phyloP scores from a whole-genome alignment of 2,329 filamentous ascomycete species.

The Amesomyces nigricolor region DNA sequence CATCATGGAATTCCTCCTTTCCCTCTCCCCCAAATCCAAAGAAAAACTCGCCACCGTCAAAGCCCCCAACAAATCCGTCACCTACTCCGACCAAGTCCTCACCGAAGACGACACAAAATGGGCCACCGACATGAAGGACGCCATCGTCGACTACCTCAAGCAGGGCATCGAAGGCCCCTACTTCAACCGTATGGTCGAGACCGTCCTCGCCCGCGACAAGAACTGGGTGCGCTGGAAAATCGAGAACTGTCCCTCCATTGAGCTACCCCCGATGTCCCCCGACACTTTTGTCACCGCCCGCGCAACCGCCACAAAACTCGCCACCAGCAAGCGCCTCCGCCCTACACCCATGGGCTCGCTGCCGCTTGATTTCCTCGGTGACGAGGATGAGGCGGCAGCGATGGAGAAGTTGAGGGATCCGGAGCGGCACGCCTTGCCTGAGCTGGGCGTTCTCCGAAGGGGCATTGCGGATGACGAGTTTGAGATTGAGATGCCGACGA shows the following conservation, averaged over 20 bases:
- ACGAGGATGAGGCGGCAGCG: slow-evolving; percentile 51
- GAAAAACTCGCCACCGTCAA: slow-evolving; percentile 65
- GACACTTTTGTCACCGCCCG: slow-evolving; percentile 66
- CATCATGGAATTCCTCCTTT: slow-evolving; percentile 90
- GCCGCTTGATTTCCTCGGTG: slow-evolving; percentile 71
- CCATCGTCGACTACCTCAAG: slow-evolving; percentile 78
- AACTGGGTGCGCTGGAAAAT: slow-evolving; percentile 99
- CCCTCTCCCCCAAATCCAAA: slow-evolving; percentile 75
- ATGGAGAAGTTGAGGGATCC: slow-evolving; percentile 65
- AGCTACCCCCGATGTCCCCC: slow-evolving; percentile 64
- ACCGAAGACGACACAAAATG: slow-evolving; percentile 86
- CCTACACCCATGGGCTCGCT: slow-evolving; percentile 65
- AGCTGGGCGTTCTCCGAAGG: slow-evolving; percentile 62
- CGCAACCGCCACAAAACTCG: slow-evolving; percentile 57
- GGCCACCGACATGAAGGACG: slow-evolving; percentile 70
- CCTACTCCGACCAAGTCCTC: slow-evolving; percentile 69
- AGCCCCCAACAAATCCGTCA: slow-evolving; percentile 75
- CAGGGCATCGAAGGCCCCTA: slow-evolving; percentile 79
- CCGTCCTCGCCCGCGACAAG: slow-evolving; percentile 89
- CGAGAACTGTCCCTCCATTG: slow-evolving; percentile 84
- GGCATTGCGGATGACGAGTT: slow-evolving; percentile 76
- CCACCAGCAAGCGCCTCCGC: slow-evolving; percentile 65
- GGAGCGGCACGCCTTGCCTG: slow-evolving; percentile 61
- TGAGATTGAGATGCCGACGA: slow-evolving; percentile 75
- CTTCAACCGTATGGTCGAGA: slow-evolving; percentile 95